Percentiles rank a stretch among this genome's conserved stretches.
Conservation (phyloP, 2,329 filamentous ascomycete species). For the Colletotrichum sp. region DNA sequence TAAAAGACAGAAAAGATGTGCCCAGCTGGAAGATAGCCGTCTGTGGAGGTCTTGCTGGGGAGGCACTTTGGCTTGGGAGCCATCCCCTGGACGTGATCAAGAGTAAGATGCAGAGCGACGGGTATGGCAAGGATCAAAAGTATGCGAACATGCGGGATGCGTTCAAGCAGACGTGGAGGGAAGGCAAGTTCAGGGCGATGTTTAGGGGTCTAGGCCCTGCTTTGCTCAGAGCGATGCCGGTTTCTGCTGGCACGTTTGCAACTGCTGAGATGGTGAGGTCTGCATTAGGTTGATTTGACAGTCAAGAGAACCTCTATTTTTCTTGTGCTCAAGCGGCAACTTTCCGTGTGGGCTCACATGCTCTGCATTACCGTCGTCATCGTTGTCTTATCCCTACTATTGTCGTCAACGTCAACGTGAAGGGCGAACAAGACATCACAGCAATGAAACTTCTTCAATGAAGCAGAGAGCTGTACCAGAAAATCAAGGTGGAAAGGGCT, state of each 20-base stretch:
- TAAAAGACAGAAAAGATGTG: neutral
- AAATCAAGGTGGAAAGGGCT: fast-evolving
- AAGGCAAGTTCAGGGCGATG: neutral
- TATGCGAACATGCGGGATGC: neutral
- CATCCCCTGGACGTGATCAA: neutral
- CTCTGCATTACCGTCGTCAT: fast-evolving
- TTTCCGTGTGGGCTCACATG: neutral
- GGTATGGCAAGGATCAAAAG: neutral
- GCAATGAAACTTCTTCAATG: neutral
- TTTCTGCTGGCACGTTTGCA: neutral
- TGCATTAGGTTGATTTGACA: neutral
- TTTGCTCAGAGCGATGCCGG: neutral
- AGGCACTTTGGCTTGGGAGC: neutral
- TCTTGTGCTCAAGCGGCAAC: fast-evolving
- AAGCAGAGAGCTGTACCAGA: neutral
- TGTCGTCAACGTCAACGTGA: neutral
- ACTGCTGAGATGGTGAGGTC: neutral
- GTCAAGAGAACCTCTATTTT: neutral
- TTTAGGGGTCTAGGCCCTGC: neutral
- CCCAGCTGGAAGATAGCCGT: neutral
- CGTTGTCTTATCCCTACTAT: neutral
- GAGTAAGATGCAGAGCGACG: neutral
- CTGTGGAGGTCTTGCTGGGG: neutral
- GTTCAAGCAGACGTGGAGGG: neutral
- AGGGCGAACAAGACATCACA: neutral